These are phyloP conservation scores for Amaranthus hypochondriacus DNA, from an alignment of 148 eudicot genomes.

Conservation along the genomic window DNA sequence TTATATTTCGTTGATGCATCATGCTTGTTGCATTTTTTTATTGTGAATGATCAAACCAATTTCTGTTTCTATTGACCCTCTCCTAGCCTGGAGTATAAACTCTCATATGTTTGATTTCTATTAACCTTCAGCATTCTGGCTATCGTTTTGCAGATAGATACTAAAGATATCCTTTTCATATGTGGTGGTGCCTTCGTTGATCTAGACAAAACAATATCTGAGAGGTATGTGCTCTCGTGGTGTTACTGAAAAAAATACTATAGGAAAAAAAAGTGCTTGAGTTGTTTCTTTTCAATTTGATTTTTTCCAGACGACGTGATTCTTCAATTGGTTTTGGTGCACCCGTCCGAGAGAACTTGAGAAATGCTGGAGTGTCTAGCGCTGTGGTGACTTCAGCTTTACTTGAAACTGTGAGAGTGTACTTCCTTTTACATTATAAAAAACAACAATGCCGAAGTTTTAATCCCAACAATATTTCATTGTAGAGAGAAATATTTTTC, in stretches of 20 bases:
- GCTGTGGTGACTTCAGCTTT: slow-evolving; percentile 73
- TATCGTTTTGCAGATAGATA: slow-evolving; percentile 60
- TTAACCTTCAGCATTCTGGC: slow-evolving; percentile 6
- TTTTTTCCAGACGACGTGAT: slow-evolving; percentile 74
- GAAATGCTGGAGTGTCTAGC: slow-evolving; percentile 55
- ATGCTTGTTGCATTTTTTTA: not conserved
- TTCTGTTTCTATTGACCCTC: slow-evolving; percentile 3
- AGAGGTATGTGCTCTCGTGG: slow-evolving; percentile 47
- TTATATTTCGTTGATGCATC: not conserved
- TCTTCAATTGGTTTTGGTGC: slow-evolving; percentile 97
- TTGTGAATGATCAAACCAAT: not conserved
- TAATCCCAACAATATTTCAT: not conserved
- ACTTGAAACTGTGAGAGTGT: slow-evolving; percentile 65
- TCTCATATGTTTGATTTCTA: not conserved
- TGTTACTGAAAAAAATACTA: not conserved
- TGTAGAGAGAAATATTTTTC: not conserved
- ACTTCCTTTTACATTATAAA: not conserved
- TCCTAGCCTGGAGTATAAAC: not conserved
- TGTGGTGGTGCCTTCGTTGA: slow-evolving; percentile 94
- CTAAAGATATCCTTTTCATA: slow-evolving; percentile 89
- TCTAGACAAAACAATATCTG: slow-evolving; percentile 94
- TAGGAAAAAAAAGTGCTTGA: not conserved
- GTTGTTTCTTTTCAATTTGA: slow-evolving; percentile 9
- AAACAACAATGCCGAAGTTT: no score
- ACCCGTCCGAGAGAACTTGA: slow-evolving; percentile 87